These are phyloP conservation scores for Didymosphaeria variabile DNA, from an alignment of 2,329 filamentous ascomycete genomes.

Conservation along the genomic window DNA sequence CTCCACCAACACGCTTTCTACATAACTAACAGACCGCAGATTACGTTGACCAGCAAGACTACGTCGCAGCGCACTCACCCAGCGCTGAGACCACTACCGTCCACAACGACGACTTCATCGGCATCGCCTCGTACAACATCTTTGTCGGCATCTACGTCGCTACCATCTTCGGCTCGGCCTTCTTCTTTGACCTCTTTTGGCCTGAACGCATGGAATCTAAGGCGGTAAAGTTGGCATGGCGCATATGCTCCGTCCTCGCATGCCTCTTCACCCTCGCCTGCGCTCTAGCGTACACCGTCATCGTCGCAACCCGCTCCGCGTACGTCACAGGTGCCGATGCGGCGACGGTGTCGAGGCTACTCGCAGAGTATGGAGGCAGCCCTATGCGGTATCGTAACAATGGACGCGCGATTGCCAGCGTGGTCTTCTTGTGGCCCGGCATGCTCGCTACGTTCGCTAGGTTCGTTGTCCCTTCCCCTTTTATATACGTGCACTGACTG, in stretches of 20 bases:
- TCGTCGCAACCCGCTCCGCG: conserved; percentile 58
- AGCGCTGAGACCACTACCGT: conserved; percentile 47
- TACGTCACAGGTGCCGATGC: conserved; percentile 55
- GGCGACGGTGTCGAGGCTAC: conserved; percentile 40
- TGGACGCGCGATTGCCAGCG: conserved; percentile 59
- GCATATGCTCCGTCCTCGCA: conserved; percentile 59
- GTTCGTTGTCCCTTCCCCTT: conserved; percentile 32
- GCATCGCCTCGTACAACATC: conserved; percentile 66
- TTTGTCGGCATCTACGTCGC: conserved; percentile 66
- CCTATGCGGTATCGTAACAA: conserved; percentile 60
- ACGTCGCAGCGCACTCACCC: conserved; percentile 52
- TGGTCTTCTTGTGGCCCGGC: conserved; percentile 64
- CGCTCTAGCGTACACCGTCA: conserved; percentile 61
- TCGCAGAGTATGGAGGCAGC: conserved; percentile 49
- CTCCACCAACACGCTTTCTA: background rate
- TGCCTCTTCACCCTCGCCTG: conserved; percentile 58
- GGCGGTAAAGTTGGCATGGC: conserved; percentile 64
- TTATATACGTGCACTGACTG: background rate
- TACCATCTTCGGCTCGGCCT: conserved; percentile 66
- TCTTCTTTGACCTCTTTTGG: conserved; percentile 71
- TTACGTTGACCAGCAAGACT: conserved; percentile 64
- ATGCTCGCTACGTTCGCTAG: conserved; percentile 59
- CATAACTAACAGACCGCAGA: conserved; percentile 45
- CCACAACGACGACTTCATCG: conserved; percentile 65
- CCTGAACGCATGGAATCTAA: conserved; percentile 62